Percentiles rank a stretch among this genome's conserved stretches.
These are phyloP conservation scores for Hirsutella thompsonii DNA, from an alignment of 2,329 filamentous ascomycete species.

Conservation along the genomic window DNA sequence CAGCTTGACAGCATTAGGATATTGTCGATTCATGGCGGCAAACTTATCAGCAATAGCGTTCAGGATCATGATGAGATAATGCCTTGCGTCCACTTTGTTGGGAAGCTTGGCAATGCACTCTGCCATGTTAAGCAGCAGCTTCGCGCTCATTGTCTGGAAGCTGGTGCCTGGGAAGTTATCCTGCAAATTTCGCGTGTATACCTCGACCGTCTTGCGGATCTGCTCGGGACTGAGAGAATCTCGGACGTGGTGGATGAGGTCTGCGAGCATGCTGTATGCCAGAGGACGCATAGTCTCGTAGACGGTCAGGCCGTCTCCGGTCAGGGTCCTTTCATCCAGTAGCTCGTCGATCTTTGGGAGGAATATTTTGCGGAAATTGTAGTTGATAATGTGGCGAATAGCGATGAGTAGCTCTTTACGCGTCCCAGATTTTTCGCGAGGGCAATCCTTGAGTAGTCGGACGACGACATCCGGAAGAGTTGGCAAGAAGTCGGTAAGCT, in stretches of 20 bases:
- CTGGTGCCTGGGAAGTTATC: conserved; percentile 95
- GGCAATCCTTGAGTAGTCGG: conserved; percentile 82
- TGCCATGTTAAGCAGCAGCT: conserved; percentile 92
- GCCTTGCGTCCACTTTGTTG: conserved; percentile 86
- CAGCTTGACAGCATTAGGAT: conserved; percentile 86
- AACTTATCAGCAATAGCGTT: conserved; percentile 98
- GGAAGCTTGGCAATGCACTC: conserved; percentile 92
- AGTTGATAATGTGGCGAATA: conserved; percentile 97
- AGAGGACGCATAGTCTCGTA: conserved; percentile 93
- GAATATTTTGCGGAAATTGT: conserved; percentile 95
- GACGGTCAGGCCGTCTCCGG: conserved; percentile 90
- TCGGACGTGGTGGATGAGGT: conserved; percentile 92
- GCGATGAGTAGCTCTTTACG: conserved; percentile 93
- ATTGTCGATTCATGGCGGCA: conserved; percentile 93
- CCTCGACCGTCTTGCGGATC: conserved; percentile 89
- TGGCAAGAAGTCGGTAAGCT: conserved; percentile 77
- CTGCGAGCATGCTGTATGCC: conserved; percentile 96
- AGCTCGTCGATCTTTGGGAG: conserved; percentile 89
- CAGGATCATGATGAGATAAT: conserved; percentile 93
- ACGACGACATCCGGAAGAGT: conserved; percentile 83
- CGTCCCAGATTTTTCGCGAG: conserved; percentile 82
- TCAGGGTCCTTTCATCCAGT: conserved; percentile 83
- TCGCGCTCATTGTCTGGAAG: conserved; percentile 99
- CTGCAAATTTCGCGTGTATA: conserved; percentile 92
- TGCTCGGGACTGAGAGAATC: conserved; percentile 81